Percentiles rank a stretch among this genome's conserved stretches.
Conservation (phyloP, 306 rosid genomes). For the Cyclanthera cordifolia region DNA sequence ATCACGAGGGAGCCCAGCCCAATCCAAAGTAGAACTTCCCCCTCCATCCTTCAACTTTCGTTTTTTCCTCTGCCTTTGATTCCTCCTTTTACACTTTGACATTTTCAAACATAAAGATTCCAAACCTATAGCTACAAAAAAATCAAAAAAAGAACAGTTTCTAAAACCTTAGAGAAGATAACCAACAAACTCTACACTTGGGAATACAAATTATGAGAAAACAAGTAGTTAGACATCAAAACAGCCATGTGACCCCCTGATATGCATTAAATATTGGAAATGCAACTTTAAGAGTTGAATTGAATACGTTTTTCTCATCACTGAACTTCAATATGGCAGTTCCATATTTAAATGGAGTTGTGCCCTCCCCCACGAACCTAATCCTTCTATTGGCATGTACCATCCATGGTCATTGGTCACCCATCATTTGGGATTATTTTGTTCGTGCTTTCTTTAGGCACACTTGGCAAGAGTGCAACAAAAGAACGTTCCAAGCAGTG, state of each 20-base stretch:
- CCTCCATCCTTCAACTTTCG: background rate
- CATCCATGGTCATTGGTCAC: no score
- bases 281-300: background rate
- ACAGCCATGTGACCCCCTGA: background rate
- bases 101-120: slow-evolving; percentile 20
- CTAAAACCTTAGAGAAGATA: background rate
- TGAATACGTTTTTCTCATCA: background rate
- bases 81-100: slow-evolving; percentile 25
- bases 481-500: no score
- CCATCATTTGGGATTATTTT: no score
- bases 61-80: slow-evolving; percentile 21
- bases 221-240: background rate
- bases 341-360: background rate
- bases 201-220: background rate
- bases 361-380: no score
- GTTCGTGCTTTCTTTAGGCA: no score
- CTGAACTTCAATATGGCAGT: background rate
- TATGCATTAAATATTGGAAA: background rate
- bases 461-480: no score
- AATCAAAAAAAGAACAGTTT: slow-evolving; percentile 9
- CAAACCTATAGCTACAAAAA: slow-evolving; percentile 13
- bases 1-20: slow-evolving; percentile 35
- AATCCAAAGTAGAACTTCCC: slow-evolving; percentile 18
- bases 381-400: no score
- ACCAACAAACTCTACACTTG: background rate